phyloP scores from a whole-genome alignment of 441 rosid genomes.

The Arabidopsis hybrid region DNA sequence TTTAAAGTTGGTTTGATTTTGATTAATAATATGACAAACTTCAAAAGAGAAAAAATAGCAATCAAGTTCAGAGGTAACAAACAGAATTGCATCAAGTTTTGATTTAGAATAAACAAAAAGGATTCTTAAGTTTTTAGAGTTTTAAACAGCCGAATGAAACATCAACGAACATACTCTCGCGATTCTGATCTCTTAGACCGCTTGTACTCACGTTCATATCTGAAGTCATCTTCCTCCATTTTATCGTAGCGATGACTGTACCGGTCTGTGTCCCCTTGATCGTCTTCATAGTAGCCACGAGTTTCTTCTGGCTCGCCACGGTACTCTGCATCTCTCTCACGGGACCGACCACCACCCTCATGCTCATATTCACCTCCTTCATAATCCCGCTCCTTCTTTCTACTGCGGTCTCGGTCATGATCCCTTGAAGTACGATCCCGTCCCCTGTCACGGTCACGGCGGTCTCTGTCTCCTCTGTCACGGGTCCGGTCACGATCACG shows the following conservation, averaged over 20 bases:
- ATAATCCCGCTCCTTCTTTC: slow-evolving; percentile 59
- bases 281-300: slow-evolving; percentile 60
- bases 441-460: slow-evolving; percentile 55
- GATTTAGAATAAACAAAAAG: background rate
- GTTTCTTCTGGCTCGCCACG: slow-evolving; percentile 61
- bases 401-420: slow-evolving; percentile 42
- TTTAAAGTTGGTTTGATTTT: too few species aligned
- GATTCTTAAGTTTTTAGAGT: background rate
- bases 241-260: slow-evolving; percentile 64
- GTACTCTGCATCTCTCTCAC: slow-evolving; percentile 52
- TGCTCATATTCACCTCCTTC: slow-evolving; percentile 61
- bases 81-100: slow-evolving; percentile 11
- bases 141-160: background rate
- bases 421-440: slow-evolving; percentile 53
- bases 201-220: slow-evolving; percentile 28
- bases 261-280: slow-evolving; percentile 58
- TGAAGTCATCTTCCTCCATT: slow-evolving; percentile 38
- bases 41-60: background rate
- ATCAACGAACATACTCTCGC: slow-evolving; percentile 20
- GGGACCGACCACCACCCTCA: slow-evolving; percentile 65
- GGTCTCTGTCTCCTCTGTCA: slow-evolving; percentile 38
- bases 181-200: slow-evolving; percentile 7
- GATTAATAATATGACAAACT: too few species aligned
- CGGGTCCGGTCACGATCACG: slow-evolving; percentile 50
- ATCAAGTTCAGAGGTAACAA: background rate